Evolutionary conservation across 2,329 filamentous ascomycete genomes (phyloP).

Genomic region (Macrophomina tecta): DNA sequence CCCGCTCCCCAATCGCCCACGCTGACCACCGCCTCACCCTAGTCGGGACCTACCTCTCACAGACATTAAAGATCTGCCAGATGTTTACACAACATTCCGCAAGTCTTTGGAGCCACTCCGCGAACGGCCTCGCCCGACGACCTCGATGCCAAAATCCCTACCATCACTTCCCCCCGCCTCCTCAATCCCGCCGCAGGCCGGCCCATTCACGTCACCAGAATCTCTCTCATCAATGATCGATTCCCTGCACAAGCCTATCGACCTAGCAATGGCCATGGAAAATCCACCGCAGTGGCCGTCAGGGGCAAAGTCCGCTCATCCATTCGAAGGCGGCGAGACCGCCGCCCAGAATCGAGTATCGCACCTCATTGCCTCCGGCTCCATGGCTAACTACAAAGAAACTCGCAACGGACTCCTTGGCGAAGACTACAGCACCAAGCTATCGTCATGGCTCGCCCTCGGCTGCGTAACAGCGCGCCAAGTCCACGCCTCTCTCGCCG

Average conservation of each 20-base stretch:
- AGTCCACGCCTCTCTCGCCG: slow-evolving; percentile 69
- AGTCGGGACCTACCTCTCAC: slow-evolving; percentile 71
- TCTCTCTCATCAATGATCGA: slow-evolving; percentile 58
- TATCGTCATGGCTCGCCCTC: slow-evolving; percentile 74
- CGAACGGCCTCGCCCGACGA: slow-evolving; percentile 63
- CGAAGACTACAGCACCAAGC: slow-evolving; percentile 74
- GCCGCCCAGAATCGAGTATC: slow-evolving; percentile 63
- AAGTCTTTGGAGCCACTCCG: slow-evolving; percentile 76
- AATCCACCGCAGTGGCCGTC: slow-evolving; percentile 61
- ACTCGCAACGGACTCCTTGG: slow-evolving; percentile 76
- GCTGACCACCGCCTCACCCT: slow-evolving; percentile 4
- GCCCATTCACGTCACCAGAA: slow-evolving; percentile 69
- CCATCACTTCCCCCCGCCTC: slow-evolving; percentile 61
- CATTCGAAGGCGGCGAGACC: slow-evolving; percentile 72
- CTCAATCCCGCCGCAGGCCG: slow-evolving; percentile 62
- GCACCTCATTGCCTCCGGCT: slow-evolving; percentile 66
- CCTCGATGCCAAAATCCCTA: slow-evolving; percentile 63
- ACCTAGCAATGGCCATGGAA: slow-evolving; percentile 52
- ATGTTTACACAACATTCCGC: slow-evolving; percentile 77
- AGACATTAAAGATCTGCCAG: slow-evolving; percentile 66
- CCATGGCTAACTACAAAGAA: slow-evolving; percentile 69
- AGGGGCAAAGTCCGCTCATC: slow-evolving; percentile 64
- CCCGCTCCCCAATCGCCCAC: not conserved
- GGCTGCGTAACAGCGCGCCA: slow-evolving; percentile 77
- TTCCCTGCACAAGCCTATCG: slow-evolving; percentile 56